phyloP scores from a whole-genome alignment of 1,139 yeast species.

The Pichia sp. region DNA sequence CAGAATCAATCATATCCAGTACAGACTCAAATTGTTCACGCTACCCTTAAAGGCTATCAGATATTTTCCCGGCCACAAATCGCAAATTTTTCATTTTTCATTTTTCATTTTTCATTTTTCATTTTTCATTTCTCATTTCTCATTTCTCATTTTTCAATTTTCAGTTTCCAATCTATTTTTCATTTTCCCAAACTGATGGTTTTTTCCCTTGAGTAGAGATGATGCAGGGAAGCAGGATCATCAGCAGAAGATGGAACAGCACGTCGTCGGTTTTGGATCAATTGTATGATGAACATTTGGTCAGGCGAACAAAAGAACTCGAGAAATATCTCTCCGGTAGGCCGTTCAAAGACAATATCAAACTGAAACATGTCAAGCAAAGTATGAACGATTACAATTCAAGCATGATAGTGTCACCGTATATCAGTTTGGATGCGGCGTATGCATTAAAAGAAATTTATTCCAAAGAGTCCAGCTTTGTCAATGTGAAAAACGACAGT shows the following conservation, averaged over 20 bases:
- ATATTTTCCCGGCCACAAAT: too few relatives aligned
- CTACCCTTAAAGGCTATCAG: too few relatives aligned
- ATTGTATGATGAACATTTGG: not conserved
- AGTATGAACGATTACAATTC: not conserved
- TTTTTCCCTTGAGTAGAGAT: too few relatives aligned
- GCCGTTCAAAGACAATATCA: constrained; percentile 5
- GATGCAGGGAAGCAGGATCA: too few relatives aligned
- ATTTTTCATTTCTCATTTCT: too few relatives aligned
- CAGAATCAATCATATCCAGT: too few relatives aligned
- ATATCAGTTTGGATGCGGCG: constrained; percentile 4
- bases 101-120: too few relatives aligned
- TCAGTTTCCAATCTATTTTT: too few relatives aligned
- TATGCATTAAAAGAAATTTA: constrained; percentile 3
- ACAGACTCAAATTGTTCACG: too few relatives aligned
- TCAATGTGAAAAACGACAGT: constrained; percentile 3
- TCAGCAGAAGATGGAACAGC: not conserved
- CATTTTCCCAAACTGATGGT: too few relatives aligned
- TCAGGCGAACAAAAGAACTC: not conserved
- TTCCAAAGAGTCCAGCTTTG: not conserved
- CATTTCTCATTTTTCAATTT: too few relatives aligned
- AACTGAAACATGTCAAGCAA: not conserved
- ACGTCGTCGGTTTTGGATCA: not conserved
- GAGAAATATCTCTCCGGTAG: constrained; percentile 3
- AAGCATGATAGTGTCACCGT: constrained; percentile 4
- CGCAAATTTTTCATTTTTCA: too few relatives aligned